phyloP scores from a whole-genome alignment of 108 stramenopile species.

The Skeletonema potamos region DNA sequence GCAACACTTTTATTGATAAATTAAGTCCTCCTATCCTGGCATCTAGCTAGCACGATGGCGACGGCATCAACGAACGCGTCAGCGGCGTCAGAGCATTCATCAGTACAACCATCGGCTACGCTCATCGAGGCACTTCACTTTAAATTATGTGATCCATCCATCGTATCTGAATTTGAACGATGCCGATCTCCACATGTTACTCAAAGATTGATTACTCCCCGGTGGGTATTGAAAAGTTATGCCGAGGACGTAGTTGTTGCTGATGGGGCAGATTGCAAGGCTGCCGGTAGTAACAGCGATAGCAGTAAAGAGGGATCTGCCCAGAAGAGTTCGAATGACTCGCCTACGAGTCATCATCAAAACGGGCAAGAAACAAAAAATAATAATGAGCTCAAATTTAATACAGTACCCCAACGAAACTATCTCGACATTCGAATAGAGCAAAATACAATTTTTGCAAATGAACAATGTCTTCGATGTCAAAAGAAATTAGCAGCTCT shows the following conservation, averaged over 20 bases:
- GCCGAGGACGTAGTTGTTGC: not conserved
- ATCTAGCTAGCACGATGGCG: too few relatives aligned
- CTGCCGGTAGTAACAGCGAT: not conserved
- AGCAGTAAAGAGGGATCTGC: not conserved
- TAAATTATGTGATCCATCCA: constrained; percentile 20
- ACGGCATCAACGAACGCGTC: not conserved
- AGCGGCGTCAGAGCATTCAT: not conserved
- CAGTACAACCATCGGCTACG: constrained; percentile 10
- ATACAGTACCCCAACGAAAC: constrained; percentile 19
- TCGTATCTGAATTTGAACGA: constrained; percentile 17
- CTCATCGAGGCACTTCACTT: constrained; percentile 12
- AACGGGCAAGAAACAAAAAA: not conserved
- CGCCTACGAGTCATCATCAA: not conserved
- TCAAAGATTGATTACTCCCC: constrained; percentile 9
- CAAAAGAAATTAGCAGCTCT: constrained; percentile 3
- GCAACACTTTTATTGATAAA: too few relatives aligned
- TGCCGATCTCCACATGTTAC: not conserved
- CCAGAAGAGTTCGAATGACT: not conserved
- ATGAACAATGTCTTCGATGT: constrained; percentile 13
- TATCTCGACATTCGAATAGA: constrained; percentile 34
- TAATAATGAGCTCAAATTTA: not conserved
- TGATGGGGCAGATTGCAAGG: not conserved
- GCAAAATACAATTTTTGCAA: constrained; percentile 36
- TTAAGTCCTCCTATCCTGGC: too few relatives aligned
- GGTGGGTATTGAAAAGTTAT: constrained; percentile 9